phyloP scores from a whole-genome alignment of 768 basidiomycete species.

The Lentinus tigrinus region DNA sequence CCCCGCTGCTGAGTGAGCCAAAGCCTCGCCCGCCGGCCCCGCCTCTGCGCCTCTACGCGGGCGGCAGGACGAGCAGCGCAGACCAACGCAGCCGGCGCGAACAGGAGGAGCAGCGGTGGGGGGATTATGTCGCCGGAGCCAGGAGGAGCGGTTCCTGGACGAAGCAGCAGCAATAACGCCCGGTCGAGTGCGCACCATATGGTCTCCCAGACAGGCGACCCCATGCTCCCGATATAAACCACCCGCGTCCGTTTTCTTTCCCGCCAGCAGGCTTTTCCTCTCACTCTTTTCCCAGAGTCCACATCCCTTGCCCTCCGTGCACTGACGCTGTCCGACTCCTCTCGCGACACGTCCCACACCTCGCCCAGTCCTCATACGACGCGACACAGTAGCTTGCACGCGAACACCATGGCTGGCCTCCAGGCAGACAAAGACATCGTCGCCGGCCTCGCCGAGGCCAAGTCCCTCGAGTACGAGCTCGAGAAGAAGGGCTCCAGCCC shows the following conservation, averaged over 20 bases:
- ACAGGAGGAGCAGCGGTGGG: no score
- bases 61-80: no score
- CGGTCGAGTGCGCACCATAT: neutral
- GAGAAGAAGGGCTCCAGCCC: slow-evolving; percentile 24
- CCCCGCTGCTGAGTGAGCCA: no score
- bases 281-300: neutral
- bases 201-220: neutral
- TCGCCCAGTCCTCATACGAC: slow-evolving; percentile 5
- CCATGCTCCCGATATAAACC: neutral
- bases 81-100: no score
- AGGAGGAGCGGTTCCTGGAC: no score
- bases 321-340: neutral
- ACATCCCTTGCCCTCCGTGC: neutral
- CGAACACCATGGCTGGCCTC: slow-evolving; percentile 23
- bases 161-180: no score
- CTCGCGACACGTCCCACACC: neutral
- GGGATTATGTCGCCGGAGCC: no score
- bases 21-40: no score
- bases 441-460: slow-evolving; percentile 24
- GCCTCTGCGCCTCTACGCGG: no score
- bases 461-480: slow-evolving; percentile 17
- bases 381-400: neutral
- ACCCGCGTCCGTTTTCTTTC: neutral
- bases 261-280: neutral
- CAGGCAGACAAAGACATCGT: slow-evolving; percentile 23